Percentiles rank a stretch among this genome's conserved stretches.
Evolutionary conservation across 192 early-diverging fungal genomes (phyloP).

Genomic region (Gonapodya prolifera): DNA sequence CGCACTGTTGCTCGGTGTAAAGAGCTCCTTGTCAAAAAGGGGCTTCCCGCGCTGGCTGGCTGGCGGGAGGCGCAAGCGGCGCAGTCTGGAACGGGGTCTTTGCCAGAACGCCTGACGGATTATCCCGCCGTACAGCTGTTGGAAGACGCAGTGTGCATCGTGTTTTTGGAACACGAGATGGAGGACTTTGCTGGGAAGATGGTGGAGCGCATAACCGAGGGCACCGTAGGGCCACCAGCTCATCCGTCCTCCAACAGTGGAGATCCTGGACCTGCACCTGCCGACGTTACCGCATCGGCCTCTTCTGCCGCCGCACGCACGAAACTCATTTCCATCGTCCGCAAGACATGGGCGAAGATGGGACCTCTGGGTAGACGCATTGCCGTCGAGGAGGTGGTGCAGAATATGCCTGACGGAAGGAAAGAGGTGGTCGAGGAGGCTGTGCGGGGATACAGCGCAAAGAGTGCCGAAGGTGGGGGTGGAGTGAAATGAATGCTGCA

Average conservation of each 20-base stretch:
- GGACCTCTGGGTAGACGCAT: neutral
- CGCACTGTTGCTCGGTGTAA: neutral
- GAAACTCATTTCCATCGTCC: neutral
- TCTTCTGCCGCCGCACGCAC: neutral
- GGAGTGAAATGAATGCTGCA: too few species aligned
- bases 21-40: neutral
- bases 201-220: neutral
- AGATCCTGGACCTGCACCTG: neutral
- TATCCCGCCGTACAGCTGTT: neutral
- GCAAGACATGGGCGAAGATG: neutral
- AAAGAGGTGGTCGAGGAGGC: neutral
- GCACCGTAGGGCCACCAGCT: neutral
- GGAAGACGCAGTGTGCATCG: neutral
- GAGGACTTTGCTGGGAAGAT: neutral
- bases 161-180: neutral
- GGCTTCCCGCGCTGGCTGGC: neutral
- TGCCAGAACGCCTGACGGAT: neutral
- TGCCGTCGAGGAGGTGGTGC: neutral
- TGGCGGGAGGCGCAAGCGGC: neutral
- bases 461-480: too few species aligned
- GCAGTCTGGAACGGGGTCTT: neutral
- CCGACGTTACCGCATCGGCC: neutral
- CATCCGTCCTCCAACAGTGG: too few species aligned
- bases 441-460: too few species aligned
- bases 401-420: neutral